Conservation (phyloP, 495 filamentous ascomycete genomes). For the Baudoinia panamericana region DNA sequence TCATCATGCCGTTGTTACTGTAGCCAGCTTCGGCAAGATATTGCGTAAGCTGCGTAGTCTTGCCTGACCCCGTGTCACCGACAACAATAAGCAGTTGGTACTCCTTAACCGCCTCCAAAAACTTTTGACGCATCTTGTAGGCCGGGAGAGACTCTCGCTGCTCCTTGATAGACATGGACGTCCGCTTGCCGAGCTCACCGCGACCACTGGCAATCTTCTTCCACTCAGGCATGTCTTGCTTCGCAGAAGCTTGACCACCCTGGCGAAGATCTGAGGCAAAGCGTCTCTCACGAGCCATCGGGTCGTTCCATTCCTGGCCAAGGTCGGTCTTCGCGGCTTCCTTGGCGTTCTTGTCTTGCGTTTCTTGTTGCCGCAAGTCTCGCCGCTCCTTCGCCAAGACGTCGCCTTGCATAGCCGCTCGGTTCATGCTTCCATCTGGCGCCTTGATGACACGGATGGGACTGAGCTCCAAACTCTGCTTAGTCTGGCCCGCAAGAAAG, state of each 20-base stretch:
- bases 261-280: constrained; percentile 75
- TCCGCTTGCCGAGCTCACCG: constrained; percentile 74
- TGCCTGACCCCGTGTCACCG: constrained; percentile 93
- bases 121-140: constrained; percentile 73
- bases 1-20: constrained; percentile 79
- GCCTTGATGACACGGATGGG: constrained; percentile 95
- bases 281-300: constrained; percentile 77
- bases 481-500: constrained; percentile 90
- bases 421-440: constrained; percentile 87
- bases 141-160: constrained; percentile 86
- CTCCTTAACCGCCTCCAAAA: constrained; percentile 73
- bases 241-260: constrained; percentile 41
- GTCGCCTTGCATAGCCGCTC: constrained; percentile 87
- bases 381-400: constrained; percentile 80
- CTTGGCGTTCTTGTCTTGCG: constrained; percentile 67
- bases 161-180: constrained; percentile 86
- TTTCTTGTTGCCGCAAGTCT: constrained; percentile 79
- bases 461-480: constrained; percentile 84
- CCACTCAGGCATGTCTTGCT: constrained; percentile 72
- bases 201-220: constrained; percentile 72
- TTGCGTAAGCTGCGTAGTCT: constrained; percentile 93
- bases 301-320: constrained; percentile 88
- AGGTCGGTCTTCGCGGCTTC: constrained; percentile 72
- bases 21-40: constrained; percentile 90
- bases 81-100: constrained; percentile 94